phyloP scores from a whole-genome alignment of 2,329 filamentous ascomycete genomes.

The Pestalotiopsis sp. region DNA sequence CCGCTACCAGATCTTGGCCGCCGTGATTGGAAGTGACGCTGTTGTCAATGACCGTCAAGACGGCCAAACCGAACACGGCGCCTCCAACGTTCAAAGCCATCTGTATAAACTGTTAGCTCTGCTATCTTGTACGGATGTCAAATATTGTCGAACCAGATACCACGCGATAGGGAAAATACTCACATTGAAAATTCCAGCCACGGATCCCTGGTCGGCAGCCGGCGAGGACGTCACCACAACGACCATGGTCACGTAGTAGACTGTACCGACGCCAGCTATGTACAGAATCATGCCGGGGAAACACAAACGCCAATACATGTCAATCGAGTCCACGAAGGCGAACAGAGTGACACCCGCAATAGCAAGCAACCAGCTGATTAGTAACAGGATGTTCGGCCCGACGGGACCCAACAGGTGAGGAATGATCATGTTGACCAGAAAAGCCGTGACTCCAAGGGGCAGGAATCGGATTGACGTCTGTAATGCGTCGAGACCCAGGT shows the following conservation, averaged over 20 bases:
- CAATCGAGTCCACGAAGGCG: neutral
- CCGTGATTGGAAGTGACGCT: neutral
- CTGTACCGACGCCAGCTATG: neutral
- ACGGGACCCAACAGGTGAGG: neutral
- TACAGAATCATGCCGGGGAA: neutral
- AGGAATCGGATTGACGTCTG: neutral
- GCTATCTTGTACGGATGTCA: neutral
- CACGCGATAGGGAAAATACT: neutral
- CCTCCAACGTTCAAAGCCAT: neutral
- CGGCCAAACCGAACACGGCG: neutral
- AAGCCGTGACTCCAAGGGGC: neutral
- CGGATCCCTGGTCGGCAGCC: neutral
- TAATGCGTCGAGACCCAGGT: neutral
- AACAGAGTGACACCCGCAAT: neutral
- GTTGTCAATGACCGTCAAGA: neutral
- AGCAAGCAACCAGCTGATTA: neutral
- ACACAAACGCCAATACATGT: neutral
- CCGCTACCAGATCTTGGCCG: neutral
- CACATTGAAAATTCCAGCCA: neutral
- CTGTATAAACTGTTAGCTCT: neutral
- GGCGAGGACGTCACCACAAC: neutral
- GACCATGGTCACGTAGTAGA: neutral
- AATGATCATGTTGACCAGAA: constrained; percentile 1
- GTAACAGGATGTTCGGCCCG: neutral
- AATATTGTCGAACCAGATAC: neutral